A percentile compares a stretch with the other conserved stretches of the same genome.
Conservation (phyloP, 1,139 yeast species). For the Pichia sp. region DNA sequence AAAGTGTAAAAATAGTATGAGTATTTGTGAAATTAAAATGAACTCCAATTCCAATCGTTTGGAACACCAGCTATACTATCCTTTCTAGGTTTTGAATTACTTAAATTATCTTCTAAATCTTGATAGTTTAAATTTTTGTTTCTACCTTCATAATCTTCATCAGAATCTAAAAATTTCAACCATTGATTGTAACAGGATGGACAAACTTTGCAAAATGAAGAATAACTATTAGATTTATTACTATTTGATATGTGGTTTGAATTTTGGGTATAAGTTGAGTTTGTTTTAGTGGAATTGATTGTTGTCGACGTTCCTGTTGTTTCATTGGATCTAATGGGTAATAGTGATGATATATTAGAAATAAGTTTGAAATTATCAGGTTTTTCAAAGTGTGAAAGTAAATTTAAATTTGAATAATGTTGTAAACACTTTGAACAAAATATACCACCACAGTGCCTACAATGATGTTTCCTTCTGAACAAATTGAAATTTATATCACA, state of each 20-base stretch:
- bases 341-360: background rate
- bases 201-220: slow-evolving; percentile 26
- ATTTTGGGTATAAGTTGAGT: background rate
- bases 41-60: slow-evolving; percentile 73
- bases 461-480: slow-evolving; percentile 70
- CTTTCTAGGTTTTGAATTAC: slow-evolving; percentile 14
- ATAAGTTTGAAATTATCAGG: slow-evolving; percentile 9
- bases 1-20: background rate
- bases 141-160: slow-evolving; percentile 21
- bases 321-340: slow-evolving; percentile 11
- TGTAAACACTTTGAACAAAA: slow-evolving; percentile 66
- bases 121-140: slow-evolving; percentile 6
- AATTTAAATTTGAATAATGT: slow-evolving; percentile 52
- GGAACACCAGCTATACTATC: slow-evolving; percentile 41
- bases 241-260: background rate
- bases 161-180: slow-evolving; percentile 23
- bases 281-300: slow-evolving; percentile 5
- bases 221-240: slow-evolving; percentile 2
- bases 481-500: slow-evolving; percentile 23
- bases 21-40: slow-evolving; percentile 35
- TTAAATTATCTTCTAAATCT: slow-evolving; percentile 6
- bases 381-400: slow-evolving; percentile 66
- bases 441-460: slow-evolving; percentile 56
- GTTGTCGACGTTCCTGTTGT: slow-evolving; percentile 5
- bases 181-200: slow-evolving; percentile 22